A percentile compares a stretch with the other conserved stretches of the same genome.
These are phyloP conservation scores for Tylopilus sp. DNA, from an alignment of 1,284 basidiomycete species.

Conservation along the genomic window DNA sequence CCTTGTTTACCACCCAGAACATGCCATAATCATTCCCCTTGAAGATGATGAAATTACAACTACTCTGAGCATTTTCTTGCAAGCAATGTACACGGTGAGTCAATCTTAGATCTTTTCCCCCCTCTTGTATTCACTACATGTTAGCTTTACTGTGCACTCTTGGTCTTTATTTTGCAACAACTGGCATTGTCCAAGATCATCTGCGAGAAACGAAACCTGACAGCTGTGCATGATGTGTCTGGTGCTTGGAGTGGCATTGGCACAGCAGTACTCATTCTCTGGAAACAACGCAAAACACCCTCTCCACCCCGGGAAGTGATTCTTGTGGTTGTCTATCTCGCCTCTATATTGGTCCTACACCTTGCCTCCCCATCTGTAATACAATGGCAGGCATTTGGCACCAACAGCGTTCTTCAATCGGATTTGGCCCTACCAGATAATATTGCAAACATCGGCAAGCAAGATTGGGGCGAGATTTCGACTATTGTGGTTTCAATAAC, in stretches of 20 bases:
- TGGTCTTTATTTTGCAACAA: constrained; percentile 16
- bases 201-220: constrained; percentile 5
- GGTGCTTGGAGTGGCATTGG: constrained; percentile 19
- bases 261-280: constrained; percentile 4
- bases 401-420: constrained; percentile 8
- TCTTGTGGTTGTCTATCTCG: constrained; percentile 15
- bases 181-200: constrained; percentile 10
- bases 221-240: constrained; percentile 17
- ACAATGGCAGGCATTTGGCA: constrained; percentile 18
- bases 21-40: not conserved
- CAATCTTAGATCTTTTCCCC: not conserved
- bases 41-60: constrained; percentile 3
- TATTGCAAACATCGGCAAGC: not conserved
- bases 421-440: not conserved
- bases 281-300: constrained; percentile 9
- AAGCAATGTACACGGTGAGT: constrained; percentile 15
- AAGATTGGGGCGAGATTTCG: not conserved
- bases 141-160: constrained; percentile 22
- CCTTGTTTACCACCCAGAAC: constrained; percentile 15
- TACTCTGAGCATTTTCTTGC: constrained; percentile 3
- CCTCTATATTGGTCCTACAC: constrained; percentile 15
- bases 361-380: constrained; percentile 20
- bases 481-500: not conserved
- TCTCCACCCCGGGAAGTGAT: constrained; percentile 9
- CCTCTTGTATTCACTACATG: too few species aligned